phyloP scores from a whole-genome alignment of 345 rosid genomes.

The Adansonia digitata region DNA sequence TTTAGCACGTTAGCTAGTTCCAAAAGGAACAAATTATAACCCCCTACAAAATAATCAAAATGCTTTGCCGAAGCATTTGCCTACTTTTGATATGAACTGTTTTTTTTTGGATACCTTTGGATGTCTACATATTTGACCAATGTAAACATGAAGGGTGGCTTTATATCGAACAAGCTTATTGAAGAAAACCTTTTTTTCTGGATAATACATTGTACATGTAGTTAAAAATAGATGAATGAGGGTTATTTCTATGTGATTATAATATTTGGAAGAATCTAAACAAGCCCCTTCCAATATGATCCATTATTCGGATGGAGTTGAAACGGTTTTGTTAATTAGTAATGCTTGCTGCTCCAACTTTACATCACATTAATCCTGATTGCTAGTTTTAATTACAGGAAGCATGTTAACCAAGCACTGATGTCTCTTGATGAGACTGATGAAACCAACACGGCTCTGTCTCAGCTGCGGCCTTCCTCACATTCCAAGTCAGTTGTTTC shows the following conservation, averaged over 20 bases:
- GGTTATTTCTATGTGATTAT: background rate
- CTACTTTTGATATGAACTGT: background rate
- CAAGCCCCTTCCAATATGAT: background rate
- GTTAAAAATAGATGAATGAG: background rate
- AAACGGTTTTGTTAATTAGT: background rate
- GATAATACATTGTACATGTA: background rate
- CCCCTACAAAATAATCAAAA: background rate
- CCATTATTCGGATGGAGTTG: background rate
- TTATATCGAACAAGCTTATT: background rate
- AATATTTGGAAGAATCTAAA: background rate
- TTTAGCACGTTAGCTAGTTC: too few relatives aligned
- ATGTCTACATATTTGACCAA: background rate
- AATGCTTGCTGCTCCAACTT: background rate
- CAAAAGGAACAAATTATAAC: too few relatives aligned
- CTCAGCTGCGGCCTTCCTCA: conserved; percentile 43
- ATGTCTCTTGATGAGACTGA: conserved; percentile 42
- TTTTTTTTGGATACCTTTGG: background rate
- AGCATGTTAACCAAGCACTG: conserved; percentile 25
- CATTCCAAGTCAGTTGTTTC: conserved; percentile 59
- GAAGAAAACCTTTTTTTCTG: background rate
- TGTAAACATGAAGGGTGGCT: background rate
- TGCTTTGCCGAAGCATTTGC: background rate
- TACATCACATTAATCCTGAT: background rate
- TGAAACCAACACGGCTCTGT: conserved; percentile 53
- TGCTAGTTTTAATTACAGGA: conserved; percentile 39